These are phyloP conservation scores for Ehretia macrophylla DNA, from an alignment of 257 asterid genomes.

Conservation along the genomic window DNA sequence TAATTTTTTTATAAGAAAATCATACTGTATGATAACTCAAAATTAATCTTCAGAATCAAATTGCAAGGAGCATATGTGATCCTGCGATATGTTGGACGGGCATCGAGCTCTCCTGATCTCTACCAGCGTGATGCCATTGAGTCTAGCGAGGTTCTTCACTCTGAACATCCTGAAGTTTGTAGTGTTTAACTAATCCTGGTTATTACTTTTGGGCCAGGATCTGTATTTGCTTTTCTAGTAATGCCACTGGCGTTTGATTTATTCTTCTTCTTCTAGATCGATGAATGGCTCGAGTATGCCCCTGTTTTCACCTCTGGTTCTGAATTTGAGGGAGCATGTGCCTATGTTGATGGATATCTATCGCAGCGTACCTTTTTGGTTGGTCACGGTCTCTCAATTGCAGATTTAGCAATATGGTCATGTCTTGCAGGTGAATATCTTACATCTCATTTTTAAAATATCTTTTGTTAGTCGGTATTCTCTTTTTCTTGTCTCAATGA, in stretches of 20 bases:
- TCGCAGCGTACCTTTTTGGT: constrained; percentile 62
- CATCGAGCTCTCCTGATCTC: constrained; percentile 39
- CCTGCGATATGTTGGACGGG: constrained; percentile 62
- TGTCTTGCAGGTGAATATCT: constrained; percentile 68
- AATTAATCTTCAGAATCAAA: constrained; percentile 51
- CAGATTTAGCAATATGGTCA: constrained; percentile 86
- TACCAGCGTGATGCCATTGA: constrained; percentile 47
- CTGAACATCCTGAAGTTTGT: neutral
- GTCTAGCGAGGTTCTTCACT: constrained; percentile 52
- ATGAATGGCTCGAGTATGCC: constrained; percentile 82
- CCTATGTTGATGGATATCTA: constrained; percentile 56
- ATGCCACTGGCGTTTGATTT: too few relatives aligned
- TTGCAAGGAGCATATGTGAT: constrained; percentile 53
- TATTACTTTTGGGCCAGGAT: neutral
- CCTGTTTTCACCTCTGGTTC: constrained; percentile 66
- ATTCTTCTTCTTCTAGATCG: constrained; percentile 45
- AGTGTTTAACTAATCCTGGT: too few relatives aligned
- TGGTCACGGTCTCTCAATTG: constrained; percentile 62
- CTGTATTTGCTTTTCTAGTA: neutral
- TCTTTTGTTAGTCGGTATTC: too few relatives aligned
- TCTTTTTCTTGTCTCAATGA: too few relatives aligned
- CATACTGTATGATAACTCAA: constrained; percentile 4
- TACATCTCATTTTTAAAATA: too few relatives aligned
- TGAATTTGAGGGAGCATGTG: constrained; percentile 91
- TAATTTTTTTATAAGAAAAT: too few relatives aligned